Conservation (phyloP, 768 basidiomycete species). For the Sarcomyxa edulis region DNA sequence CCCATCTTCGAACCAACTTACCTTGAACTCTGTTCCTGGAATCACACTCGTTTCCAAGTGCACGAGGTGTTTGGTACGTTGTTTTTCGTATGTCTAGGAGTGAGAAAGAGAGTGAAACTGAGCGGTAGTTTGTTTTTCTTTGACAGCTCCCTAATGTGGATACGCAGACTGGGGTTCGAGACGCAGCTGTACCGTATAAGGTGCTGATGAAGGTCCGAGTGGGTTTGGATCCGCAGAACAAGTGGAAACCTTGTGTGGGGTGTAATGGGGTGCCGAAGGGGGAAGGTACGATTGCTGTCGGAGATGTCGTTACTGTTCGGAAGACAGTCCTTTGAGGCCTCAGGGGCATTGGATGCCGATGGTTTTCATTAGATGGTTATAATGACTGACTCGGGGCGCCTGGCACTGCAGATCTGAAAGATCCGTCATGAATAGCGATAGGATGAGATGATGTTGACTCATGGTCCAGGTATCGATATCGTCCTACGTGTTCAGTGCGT, state of each 20-base stretch:
- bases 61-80: conserved; percentile 59
- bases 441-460: too few relatives aligned
- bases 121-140: conserved; percentile 1
- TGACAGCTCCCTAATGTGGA: conserved; percentile 69
- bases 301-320: conserved; percentile 51
- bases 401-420: too few relatives aligned
- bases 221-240: conserved; percentile 44
- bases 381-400: too few relatives aligned
- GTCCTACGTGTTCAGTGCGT: too few relatives aligned
- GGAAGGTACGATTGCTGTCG: conserved; percentile 51
- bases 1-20: conserved; percentile 3
- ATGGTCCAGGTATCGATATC: too few relatives aligned
- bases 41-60: conserved; percentile 66
- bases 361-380: too few relatives aligned
- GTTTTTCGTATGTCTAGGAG: conserved; percentile 6
- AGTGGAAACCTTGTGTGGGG: conserved; percentile 59
- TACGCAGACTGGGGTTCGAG: conserved; percentile 56
- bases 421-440: too few relatives aligned
- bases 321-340: conserved; percentile 21
- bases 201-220: conserved; percentile 68
- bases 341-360: conserved; percentile 3
- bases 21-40: too few relatives aligned
- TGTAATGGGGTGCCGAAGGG: conserved; percentile 53
- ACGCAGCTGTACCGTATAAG: conserved; percentile 73
- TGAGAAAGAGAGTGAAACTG: too few relatives aligned